Evolutionary conservation across 805 yeast genomes (phyloP).

Genomic region (Ogataea methanolica): DNA sequence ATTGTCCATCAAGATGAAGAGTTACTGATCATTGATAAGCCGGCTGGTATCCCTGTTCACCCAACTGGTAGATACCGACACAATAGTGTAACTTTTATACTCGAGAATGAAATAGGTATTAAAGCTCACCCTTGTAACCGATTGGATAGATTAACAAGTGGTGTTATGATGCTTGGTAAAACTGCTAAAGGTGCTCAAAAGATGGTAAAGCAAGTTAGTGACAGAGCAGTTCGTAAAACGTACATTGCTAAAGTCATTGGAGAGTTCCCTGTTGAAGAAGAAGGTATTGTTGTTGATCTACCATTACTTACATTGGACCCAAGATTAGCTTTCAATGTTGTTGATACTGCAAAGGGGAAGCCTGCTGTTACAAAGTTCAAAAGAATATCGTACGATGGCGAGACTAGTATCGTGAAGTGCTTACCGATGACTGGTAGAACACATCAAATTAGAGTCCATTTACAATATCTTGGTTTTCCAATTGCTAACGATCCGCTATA

Average conservation of each 20-base stretch:
- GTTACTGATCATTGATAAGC: constrained; percentile 82
- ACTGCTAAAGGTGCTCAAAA: constrained; percentile 73
- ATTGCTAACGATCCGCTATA: constrained; percentile 92
- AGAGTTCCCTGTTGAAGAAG: constrained; percentile 58
- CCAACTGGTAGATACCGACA: constrained; percentile 85
- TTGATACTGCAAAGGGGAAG: constrained; percentile 52
- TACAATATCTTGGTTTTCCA: constrained; percentile 85
- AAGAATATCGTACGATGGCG: constrained; percentile 63
- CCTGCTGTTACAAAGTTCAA: constrained; percentile 70
- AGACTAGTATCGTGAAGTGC: constrained; percentile 69
- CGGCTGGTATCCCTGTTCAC: constrained; percentile 92
- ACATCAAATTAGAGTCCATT: constrained; percentile 91
- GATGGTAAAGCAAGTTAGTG: constrained; percentile 66
- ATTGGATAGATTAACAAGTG: constrained; percentile 86
- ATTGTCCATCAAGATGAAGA: constrained; percentile 73
- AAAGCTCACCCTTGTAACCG: constrained; percentile 82
- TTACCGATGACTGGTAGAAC: constrained; percentile 89
- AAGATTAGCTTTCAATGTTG: constrained; percentile 60
- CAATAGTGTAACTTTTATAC: constrained; percentile 69
- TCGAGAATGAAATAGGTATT: constrained; percentile 64
- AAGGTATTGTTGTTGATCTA: constrained; percentile 49
- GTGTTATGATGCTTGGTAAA: constrained; percentile 87
- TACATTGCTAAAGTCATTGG: constrained; percentile 89
- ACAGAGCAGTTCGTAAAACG: constrained; percentile 71
- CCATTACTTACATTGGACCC: constrained; percentile 74